Evolutionary conservation across 2,329 filamentous ascomycete genomes (phyloP).

Genomic region (Acephala macrosclerotiorum): DNA sequence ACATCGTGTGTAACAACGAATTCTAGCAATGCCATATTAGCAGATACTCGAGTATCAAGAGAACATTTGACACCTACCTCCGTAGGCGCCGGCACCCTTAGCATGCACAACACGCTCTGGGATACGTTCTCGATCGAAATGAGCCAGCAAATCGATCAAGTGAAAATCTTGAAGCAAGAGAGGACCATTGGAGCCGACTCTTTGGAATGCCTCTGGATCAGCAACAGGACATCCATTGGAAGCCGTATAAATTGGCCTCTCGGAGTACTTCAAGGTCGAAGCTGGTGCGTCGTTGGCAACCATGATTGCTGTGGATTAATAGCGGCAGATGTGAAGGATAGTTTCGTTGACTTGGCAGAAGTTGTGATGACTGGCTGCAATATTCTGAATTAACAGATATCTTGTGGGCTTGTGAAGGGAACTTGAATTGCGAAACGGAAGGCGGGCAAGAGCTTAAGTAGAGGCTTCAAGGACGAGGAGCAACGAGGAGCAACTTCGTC

Average conservation of each 20-base stretch:
- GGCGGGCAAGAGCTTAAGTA: slow-evolving; percentile 15
- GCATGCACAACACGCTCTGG: slow-evolving; percentile 68
- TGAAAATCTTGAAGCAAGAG: slow-evolving; percentile 71
- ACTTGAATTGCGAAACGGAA: background rate
- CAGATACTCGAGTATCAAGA: slow-evolving; percentile 1
- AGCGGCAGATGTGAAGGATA: slow-evolving; percentile 6
- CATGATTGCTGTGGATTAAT: slow-evolving; percentile 46
- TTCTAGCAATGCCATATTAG: slow-evolving; percentile 29
- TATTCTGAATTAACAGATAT: background rate
- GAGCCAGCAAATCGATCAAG: slow-evolving; percentile 66
- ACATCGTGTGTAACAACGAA: slow-evolving; percentile 44
- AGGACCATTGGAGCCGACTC: slow-evolving; percentile 63
- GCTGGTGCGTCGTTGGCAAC: slow-evolving; percentile 51
- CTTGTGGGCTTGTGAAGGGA: background rate
- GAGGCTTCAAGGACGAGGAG: slow-evolving; percentile 2
- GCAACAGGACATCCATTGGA: slow-evolving; percentile 66
- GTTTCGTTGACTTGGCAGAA: background rate
- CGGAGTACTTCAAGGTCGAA: slow-evolving; percentile 60
- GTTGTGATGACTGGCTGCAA: background rate
- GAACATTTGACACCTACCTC: slow-evolving; percentile 30
- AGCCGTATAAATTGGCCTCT: slow-evolving; percentile 64
- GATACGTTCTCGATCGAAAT: slow-evolving; percentile 60
- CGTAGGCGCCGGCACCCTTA: slow-evolving; percentile 55
- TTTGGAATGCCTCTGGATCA: slow-evolving; percentile 59
- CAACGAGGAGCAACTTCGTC: background rate